Percentiles rank a stretch among this genome's conserved stretches.
These are phyloP conservation scores for Warburgia ugandensis DNA, from an alignment of 164 flowering plant genomes.

Conservation along the genomic window DNA sequence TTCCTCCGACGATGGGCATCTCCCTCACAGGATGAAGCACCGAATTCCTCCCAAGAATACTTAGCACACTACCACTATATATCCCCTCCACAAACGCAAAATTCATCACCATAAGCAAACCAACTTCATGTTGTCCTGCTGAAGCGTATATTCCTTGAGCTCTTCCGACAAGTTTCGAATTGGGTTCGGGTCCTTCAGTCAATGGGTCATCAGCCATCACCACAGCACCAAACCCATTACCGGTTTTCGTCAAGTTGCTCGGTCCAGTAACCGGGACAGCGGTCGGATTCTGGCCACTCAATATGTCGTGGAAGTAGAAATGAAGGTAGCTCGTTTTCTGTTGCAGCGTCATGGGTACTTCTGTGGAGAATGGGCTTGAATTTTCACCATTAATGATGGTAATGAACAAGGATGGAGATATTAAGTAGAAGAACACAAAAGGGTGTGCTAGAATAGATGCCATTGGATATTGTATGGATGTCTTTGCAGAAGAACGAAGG, in stretches of 20 bases:
- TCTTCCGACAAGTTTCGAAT: slow-evolving; percentile 9
- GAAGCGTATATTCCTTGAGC: slow-evolving; percentile 12
- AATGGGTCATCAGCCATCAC: slow-evolving; percentile 7
- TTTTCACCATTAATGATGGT: no score
- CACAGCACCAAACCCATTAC: slow-evolving; percentile 6
- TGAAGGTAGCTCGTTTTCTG: not conserved
- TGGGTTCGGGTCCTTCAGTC: slow-evolving; percentile 4
- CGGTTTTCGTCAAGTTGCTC: not conserved
- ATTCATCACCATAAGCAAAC: slow-evolving; percentile 4
- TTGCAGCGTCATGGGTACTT: no score
- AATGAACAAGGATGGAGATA: no score
- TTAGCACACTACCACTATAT: slow-evolving; percentile 16
- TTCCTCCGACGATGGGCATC: slow-evolving; percentile 28
- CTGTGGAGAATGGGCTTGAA: no score
- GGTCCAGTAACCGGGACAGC: not conserved
- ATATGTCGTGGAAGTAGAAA: slow-evolving; percentile 12
- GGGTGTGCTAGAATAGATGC: no score
- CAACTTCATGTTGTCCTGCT: not conserved
- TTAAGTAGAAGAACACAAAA: no score
- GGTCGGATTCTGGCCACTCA: slow-evolving; percentile 11
- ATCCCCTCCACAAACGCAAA: slow-evolving; percentile 7
- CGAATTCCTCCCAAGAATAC: slow-evolving; percentile 19
- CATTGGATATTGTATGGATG: no score
- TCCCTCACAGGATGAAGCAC: slow-evolving; percentile 18
- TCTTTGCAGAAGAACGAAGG: no score